These are phyloP conservation scores for Excoecaria agallocha DNA, from an alignment of 345 rosid genomes.

Conservation along the genomic window DNA sequence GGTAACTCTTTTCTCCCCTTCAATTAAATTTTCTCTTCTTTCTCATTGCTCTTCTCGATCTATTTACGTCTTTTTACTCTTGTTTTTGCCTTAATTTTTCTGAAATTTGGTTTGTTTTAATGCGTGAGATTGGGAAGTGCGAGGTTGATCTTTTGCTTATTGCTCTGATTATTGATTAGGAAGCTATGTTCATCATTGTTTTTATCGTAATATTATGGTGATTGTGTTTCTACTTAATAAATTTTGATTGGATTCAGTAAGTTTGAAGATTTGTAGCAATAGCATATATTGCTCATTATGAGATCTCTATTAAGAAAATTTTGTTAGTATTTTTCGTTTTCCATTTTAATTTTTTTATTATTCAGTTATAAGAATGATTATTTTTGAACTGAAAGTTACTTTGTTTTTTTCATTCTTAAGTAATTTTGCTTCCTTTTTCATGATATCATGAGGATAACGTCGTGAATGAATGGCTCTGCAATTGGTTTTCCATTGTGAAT, in stretches of 20 bases:
- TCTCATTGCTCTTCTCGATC: neutral
- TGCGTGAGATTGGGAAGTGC: neutral
- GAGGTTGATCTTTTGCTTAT: neutral
- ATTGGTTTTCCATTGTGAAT: no score
- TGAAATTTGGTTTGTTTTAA: neutral
- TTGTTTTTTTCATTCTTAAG: neutral
- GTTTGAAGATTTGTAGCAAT: no score
- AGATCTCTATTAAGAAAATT: no score
- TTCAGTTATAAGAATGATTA: neutral
- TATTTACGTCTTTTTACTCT: neutral
- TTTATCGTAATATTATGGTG: no score
- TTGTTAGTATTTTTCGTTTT: no score
- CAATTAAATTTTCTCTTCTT: neutral
- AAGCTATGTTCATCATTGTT: no score
- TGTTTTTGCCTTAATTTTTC: neutral
- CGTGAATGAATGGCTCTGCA: no score
- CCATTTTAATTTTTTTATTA: no score
- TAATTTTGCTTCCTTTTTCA: neutral
- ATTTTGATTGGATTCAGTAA: no score
- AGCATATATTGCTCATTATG: no score
- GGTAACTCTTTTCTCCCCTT: conserved; percentile 39
- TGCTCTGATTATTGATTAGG: no score
- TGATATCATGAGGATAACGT: neutral
- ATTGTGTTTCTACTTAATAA: no score
- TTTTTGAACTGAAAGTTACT: neutral